These are phyloP conservation scores for Betula pendula DNA, from an alignment of 306 rosid species.

Conservation along the genomic window DNA sequence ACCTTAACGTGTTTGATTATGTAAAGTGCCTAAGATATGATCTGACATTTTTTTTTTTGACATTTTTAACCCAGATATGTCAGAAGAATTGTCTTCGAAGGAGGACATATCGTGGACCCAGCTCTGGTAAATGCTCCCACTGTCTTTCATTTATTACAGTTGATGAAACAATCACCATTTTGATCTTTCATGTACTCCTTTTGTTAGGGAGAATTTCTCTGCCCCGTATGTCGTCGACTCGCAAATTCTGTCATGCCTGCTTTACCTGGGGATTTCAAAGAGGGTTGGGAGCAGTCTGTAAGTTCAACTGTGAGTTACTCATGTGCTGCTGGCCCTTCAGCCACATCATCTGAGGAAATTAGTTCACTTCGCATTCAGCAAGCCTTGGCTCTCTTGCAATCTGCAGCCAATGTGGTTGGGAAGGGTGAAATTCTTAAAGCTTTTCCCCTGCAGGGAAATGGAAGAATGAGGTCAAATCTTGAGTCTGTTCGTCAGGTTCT, in stretches of 20 bases:
- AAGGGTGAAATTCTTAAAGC: conserved; percentile 53
- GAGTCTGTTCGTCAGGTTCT: conserved; percentile 61
- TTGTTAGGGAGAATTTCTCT: conserved; percentile 88
- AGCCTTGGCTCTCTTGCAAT: conserved; percentile 68
- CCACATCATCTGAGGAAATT: conserved; percentile 38
- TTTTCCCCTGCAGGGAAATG: conserved; percentile 46
- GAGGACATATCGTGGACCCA: conserved; percentile 96
- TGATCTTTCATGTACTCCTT: conserved; percentile 7
- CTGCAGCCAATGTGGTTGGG: conserved; percentile 64
- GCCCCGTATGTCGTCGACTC: conserved; percentile 97
- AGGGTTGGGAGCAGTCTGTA: conserved; percentile 44
- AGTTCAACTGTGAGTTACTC: conserved; percentile 40
- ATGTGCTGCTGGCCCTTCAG: conserved; percentile 29
- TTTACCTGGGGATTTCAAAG: conserved; percentile 52
- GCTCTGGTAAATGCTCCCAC: conserved; percentile 59
- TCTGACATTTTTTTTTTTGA: conserved; percentile 6
- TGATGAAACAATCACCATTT: conserved; percentile 19
- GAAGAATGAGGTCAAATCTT: conserved; percentile 48
- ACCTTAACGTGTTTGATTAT: background rate
- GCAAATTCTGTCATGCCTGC: conserved; percentile 87
- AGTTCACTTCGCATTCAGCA: conserved; percentile 51
- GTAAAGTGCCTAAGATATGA: conserved; percentile 16
- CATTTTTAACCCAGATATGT: conserved; percentile 55
- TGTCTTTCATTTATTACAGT: conserved; percentile 2
- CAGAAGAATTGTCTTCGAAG: conserved; percentile 94